Evolutionary conservation across 2,329 filamentous ascomycete genomes (phyloP), one percentile per base, ranked within the genome.

Genomic region (Pseudogymnoascus sp.): DNA sequence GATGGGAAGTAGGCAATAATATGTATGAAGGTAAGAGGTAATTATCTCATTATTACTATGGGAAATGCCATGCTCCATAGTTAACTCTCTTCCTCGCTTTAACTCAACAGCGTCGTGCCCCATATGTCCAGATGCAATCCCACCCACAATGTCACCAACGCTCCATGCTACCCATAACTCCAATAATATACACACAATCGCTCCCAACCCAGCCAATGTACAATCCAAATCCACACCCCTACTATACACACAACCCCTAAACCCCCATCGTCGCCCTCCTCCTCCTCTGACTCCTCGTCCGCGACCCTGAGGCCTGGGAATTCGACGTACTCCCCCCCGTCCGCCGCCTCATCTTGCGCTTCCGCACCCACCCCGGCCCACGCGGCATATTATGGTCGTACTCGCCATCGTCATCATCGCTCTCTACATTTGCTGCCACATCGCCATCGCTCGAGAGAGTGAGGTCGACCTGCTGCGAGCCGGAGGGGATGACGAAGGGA

Each of bases 401-500:
- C 23, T 68, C 71, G 1, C 68, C 72, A 2, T 65, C 63, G n/a
- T 68, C 68, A 3, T 65, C 63, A 16, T 68, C 68, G 4, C 31
- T 14, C 14, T 23, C 18, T 18, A 40, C 36, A 11, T 62, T 36
- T 23, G 37, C 31, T 2, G 64, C 69, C 4, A 62, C 51, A 7
- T 71, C 69, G 21, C 54, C 26, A 63, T 71, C 68, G 29, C 68
- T 71, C 6, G 66, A 68, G 16, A 67, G n/a, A 1, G 70, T 71
- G 21, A 78, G 66, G 60, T 77, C 75, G 3, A 77, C 61, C 4
- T 78, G 69, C 59, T 77, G 76, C 0, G 74, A 74, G 5, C 75
- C 75, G 2, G 72, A 62, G 2, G 77, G 76, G 31, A 75, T 63
- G 29, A 65, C 65, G 36, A 75, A 75, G n/a, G 70, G 67, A 40